Conservation (phyloP, 1,139 yeast genomes). For the Candida pseudoviswanathii region DNA sequence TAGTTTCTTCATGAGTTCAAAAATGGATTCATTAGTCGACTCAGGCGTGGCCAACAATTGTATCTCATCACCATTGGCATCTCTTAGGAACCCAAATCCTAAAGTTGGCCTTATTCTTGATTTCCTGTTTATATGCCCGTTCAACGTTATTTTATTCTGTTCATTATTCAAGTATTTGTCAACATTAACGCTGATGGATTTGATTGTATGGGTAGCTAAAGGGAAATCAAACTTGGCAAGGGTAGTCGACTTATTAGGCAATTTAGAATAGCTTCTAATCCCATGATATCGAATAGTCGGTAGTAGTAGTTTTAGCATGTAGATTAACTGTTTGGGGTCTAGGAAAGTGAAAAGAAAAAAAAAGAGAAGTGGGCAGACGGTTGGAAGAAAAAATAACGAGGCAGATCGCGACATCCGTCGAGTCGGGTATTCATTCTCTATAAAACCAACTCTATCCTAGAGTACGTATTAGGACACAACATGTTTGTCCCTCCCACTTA, state of each 20-base stretch:
- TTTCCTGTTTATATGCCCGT: conserved; percentile 82
- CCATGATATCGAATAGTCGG: conserved; percentile 4
- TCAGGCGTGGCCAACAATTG: conserved; percentile 62
- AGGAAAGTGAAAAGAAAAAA: too few relatives aligned
- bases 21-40: conserved; percentile 25
- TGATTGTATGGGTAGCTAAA: conserved; percentile 35
- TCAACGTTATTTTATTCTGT: conserved; percentile 37
- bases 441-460: too few relatives aligned
- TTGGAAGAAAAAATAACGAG: conserved; percentile 1
- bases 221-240: conserved; percentile 43
- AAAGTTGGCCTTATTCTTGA: conserved; percentile 53
- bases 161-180: conserved; percentile 18
- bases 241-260: conserved; percentile 28
- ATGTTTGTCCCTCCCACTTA: too few relatives aligned
- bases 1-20: conserved; percentile 48
- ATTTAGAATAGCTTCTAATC: conserved; percentile 13
- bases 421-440: too few relatives aligned
- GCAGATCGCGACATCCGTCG: too few relatives aligned
- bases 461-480: too few relatives aligned
- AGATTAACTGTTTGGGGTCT: neutral
- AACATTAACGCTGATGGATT: conserved; percentile 11
- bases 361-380: neutral
- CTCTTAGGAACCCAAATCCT: conserved; percentile 77
- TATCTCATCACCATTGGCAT: conserved; percentile 62
- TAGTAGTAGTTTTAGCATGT: conserved; percentile 6